Evolutionary conservation across 1,139 yeast species (phyloP).

Genomic region (Taiozyma sp.): DNA sequence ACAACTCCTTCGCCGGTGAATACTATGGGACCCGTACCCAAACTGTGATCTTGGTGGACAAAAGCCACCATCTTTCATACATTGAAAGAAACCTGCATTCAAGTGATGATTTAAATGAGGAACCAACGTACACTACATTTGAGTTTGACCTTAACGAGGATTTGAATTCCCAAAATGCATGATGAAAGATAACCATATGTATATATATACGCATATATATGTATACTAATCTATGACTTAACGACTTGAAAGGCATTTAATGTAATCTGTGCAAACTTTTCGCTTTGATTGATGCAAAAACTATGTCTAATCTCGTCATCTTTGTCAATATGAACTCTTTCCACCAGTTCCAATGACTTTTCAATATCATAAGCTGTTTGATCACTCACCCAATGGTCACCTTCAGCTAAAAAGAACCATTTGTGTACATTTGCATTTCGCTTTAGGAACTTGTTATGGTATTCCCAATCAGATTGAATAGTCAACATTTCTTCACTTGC

Average conservation of each 20-base stretch:
- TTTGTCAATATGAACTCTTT: conserved; percentile 32
- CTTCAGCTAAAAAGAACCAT: conserved; percentile 53
- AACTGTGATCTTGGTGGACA: conserved; percentile 58
- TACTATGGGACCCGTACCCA: conserved; percentile 91
- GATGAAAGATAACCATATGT: background rate
- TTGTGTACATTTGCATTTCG: conserved; percentile 28
- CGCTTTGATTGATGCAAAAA: conserved; percentile 53
- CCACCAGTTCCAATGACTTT: conserved; percentile 29
- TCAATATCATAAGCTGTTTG: conserved; percentile 40
- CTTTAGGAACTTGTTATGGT: conserved; percentile 42
- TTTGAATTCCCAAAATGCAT: background rate
- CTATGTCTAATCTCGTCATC: conserved; percentile 44
- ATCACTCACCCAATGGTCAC: conserved; percentile 60
- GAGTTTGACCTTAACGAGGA: conserved; percentile 8
- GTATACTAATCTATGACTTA: background rate
- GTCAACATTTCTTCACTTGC: conserved; percentile 53
- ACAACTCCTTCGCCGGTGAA: conserved; percentile 36
- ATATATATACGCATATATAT: too few relatives aligned
- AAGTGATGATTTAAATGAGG: conserved; percentile 26
- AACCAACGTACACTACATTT: conserved; percentile 10
- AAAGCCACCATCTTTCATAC: conserved; percentile 25
- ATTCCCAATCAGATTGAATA: conserved; percentile 38
- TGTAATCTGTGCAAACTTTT: conserved; percentile 45
- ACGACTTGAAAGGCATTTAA: conserved; percentile 15
- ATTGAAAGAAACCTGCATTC: conserved; percentile 32